These are phyloP conservation scores for Herpetomonas tarakana DNA, from an alignment of 208 protist genomes.

Conservation along the genomic window DNA sequence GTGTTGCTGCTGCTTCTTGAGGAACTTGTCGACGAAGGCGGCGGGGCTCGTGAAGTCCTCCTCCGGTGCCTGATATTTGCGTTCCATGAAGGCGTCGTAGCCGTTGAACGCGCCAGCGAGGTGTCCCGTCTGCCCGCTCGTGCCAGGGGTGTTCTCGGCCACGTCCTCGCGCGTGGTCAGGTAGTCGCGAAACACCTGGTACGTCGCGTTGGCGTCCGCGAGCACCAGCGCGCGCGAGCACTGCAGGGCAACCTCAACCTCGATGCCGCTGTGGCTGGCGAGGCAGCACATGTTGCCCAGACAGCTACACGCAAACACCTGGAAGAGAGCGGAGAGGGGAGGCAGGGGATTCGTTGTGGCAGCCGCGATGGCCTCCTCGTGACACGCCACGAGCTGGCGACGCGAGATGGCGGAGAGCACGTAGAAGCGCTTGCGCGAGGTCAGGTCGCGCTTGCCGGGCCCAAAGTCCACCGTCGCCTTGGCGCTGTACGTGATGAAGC, in stretches of 20 bases:
- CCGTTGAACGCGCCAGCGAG: background rate
- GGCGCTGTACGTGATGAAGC: conserved; percentile 40
- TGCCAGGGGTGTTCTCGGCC: background rate
- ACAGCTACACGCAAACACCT: conserved; percentile 39
- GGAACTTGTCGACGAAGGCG: conserved; percentile 1
- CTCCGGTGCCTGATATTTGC: background rate
- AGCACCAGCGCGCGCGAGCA: conserved; percentile 40
- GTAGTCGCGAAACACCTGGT: conserved; percentile 16
- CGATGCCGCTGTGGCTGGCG: conserved; percentile 25
- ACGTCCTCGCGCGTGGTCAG: background rate
- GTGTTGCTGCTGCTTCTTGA: background rate
- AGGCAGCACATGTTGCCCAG: conserved; percentile 58
- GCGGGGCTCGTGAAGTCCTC: conserved; percentile 2
- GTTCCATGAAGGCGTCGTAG: conserved; percentile 16
- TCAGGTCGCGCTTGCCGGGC: conserved; percentile 19
- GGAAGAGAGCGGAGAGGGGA: conserved; percentile 44
- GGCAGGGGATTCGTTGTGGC: conserved; percentile 14
- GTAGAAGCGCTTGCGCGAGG: conserved; percentile 23
- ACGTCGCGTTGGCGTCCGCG: conserved; percentile 22
- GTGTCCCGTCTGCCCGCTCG: background rate
- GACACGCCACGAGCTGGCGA: conserved; percentile 44
- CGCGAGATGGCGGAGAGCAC: conserved; percentile 51
- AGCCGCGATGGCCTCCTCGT: conserved; percentile 29
- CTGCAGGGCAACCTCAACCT: conserved; percentile 54
- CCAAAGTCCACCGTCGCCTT: conserved; percentile 33